Conservation (phyloP, 2,329 filamentous ascomycete genomes). For the Xylariomycetidae sp. region DNA sequence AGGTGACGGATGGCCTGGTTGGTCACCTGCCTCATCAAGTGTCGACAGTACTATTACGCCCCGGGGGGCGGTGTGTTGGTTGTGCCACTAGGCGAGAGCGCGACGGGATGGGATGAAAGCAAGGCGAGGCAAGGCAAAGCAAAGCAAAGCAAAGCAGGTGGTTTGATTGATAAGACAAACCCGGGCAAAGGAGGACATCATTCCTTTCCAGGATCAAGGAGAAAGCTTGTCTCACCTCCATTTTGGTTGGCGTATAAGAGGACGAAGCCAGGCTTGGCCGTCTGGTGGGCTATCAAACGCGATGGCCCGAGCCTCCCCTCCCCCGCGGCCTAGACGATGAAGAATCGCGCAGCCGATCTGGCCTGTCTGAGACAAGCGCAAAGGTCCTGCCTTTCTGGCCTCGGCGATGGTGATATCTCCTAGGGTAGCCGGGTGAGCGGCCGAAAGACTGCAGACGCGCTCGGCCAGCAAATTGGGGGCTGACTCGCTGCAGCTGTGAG, state of each 20-base stretch:
- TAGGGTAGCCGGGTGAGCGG: conserved; percentile 22
- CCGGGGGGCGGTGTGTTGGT: no score
- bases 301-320: conserved; percentile 20
- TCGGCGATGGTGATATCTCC: conserved; percentile 12
- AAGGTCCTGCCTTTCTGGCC: conserved; percentile 12
- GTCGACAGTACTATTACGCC: no score
- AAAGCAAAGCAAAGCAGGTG: no score
- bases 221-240: conserved; percentile 16
- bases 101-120: no score
- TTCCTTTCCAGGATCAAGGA: no score
- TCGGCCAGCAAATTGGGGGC: background rate
- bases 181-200: no score
- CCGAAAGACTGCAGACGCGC: conserved; percentile 9
- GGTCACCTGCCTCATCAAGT: no score
- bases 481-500: background rate
- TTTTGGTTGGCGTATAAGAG: conserved; percentile 10
- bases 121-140: no score
- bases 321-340: conserved; percentile 21
- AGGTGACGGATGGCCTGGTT: no score
- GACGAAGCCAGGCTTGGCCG: no score
- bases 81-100: no score
- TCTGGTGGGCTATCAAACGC: conserved; percentile 20
- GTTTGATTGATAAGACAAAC: no score
- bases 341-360: conserved; percentile 1
- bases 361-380: conserved; percentile 6